A percentile compares a stretch with the other conserved stretches of the same genome.
Evolutionary conservation across 2,329 filamentous ascomycete genomes (phyloP).

Genomic region (Exophiala calicioides): DNA sequence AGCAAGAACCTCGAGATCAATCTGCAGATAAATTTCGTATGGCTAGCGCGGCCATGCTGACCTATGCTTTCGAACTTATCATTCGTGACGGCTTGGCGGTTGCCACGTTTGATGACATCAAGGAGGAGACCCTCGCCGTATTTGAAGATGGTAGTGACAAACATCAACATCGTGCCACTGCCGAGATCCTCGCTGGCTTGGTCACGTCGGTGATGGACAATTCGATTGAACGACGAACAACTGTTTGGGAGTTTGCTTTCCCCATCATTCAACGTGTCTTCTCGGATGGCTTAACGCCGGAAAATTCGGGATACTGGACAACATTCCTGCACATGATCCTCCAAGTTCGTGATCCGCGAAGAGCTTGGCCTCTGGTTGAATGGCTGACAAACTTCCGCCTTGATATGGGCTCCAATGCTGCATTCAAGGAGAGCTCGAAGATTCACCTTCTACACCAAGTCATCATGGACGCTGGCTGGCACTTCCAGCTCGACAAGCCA

Average conservation of each 20-base stretch:
- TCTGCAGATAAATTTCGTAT: slow-evolving; percentile 85
- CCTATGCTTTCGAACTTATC: slow-evolving; percentile 88
- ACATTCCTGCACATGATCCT: slow-evolving; percentile 88
- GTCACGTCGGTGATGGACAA: slow-evolving; percentile 79
- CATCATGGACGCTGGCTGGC: slow-evolving; percentile 88
- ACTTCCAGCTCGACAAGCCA: slow-evolving; percentile 86
- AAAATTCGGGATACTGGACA: slow-evolving; percentile 93
- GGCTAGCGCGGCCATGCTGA: slow-evolving; percentile 80
- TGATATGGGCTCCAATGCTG: slow-evolving; percentile 92
- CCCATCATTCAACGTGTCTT: slow-evolving; percentile 85
- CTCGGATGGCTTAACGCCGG: slow-evolving; percentile 87
- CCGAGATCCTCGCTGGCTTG: slow-evolving; percentile 87
- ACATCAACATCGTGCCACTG: slow-evolving; percentile 92
- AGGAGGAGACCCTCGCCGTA: slow-evolving; percentile 72
- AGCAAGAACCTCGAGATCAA: slow-evolving; percentile 87
- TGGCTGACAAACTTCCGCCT: slow-evolving; percentile 81
- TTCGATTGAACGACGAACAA: slow-evolving; percentile 68
- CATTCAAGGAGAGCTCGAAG: slow-evolving; percentile 98
- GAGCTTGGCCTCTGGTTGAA: slow-evolving; percentile 81
- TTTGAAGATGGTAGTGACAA: slow-evolving; percentile 95
- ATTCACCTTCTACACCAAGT: slow-evolving; percentile 86
- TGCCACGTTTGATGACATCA: slow-evolving; percentile 83
- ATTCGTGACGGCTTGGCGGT: slow-evolving; percentile 71
- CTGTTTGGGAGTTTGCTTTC: slow-evolving; percentile 86
- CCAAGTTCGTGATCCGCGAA: slow-evolving; percentile 84